Conservation (phyloP, 2,329 filamentous ascomycete genomes). For the Didymella sp. region DNA sequence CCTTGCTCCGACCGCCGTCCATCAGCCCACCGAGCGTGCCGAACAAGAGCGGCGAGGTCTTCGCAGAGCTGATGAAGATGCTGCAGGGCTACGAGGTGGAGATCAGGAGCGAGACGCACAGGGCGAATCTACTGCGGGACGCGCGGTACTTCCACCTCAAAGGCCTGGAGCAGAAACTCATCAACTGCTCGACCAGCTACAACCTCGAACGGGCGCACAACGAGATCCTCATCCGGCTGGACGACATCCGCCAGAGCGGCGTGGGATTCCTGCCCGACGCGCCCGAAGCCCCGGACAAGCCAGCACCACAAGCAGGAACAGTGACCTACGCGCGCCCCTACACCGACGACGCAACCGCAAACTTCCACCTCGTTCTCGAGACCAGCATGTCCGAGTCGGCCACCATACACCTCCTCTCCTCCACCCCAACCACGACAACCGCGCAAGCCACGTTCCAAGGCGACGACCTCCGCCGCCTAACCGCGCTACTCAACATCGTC, state of each 20-base stretch:
- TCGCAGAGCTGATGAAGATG: conserved; percentile 80
- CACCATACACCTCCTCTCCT: conserved; percentile 33
- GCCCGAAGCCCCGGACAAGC: conserved; percentile 47
- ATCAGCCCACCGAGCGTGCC: conserved; percentile 84
- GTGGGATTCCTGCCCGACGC: conserved; percentile 68
- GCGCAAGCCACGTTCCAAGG: conserved; percentile 73
- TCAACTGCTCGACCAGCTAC: conserved; percentile 76
- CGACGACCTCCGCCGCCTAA: conserved; percentile 72
- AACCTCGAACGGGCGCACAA: conserved; percentile 72
- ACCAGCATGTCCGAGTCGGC: conserved; percentile 60
- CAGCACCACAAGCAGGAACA: conserved; percentile 55
- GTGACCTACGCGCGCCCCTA: conserved; percentile 85
- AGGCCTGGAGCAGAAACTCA: conserved; percentile 84
- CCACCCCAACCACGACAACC: conserved; percentile 34
- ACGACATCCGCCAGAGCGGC: conserved; percentile 89
- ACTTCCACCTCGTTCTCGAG: conserved; percentile 74
- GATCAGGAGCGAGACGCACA: conserved; percentile 77
- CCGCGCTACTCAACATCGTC: conserved; percentile 79
- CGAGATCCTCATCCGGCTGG: conserved; percentile 81
- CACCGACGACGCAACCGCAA: conserved; percentile 75
- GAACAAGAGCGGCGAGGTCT: conserved; percentile 81
- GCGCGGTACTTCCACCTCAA: conserved; percentile 94
- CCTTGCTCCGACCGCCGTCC: conserved; percentile 83
- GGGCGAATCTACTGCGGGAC: conserved; percentile 78
- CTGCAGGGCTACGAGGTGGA: conserved; percentile 83